A percentile compares a stretch with the other conserved stretches of the same genome.
Evolutionary conservation across 106 monocot genomes (phyloP).

Genomic region (Amphibolis antarctica): DNA sequence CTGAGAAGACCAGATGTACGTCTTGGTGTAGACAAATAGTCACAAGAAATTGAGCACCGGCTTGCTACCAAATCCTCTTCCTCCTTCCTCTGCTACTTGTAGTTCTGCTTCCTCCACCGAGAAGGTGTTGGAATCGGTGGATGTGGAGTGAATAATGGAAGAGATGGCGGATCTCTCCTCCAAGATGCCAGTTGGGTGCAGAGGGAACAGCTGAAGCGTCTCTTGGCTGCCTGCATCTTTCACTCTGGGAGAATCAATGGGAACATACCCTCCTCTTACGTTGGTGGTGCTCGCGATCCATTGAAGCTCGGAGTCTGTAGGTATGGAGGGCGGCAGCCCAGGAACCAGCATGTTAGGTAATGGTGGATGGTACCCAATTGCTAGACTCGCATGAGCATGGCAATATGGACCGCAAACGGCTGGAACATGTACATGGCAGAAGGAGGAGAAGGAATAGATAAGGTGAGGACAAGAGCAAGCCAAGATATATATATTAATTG

Average conservation of each 20-base stretch:
- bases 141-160: slow-evolving; percentile 3
- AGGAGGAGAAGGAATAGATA: neutral
- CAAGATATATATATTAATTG: neutral
- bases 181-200: slow-evolving; percentile 46
- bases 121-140: slow-evolving; percentile 3
- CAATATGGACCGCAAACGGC: slow-evolving; percentile 35
- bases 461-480: neutral
- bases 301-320: neutral
- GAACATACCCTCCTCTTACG: neutral
- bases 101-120: neutral
- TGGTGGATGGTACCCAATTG: slow-evolving; percentile 19
- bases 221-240: slow-evolving; percentile 3
- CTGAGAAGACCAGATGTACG: too few species aligned
- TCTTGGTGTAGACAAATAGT: too few species aligned
- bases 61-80: neutral
- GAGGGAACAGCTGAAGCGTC: slow-evolving; percentile 70
- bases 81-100: slow-evolving; percentile 12
- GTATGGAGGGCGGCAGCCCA: slow-evolving; percentile 2
- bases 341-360: slow-evolving; percentile 11
- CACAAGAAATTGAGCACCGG: neutral
- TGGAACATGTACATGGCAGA: slow-evolving; percentile 8
- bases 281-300: too few species aligned
- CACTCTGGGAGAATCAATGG: too few species aligned
- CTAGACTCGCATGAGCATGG: slow-evolving; percentile 10
- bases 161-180: slow-evolving; percentile 11